Conservation (phyloP, 1,284 basidiomycete genomes). For the Quambalaria eucalypti region DNA sequence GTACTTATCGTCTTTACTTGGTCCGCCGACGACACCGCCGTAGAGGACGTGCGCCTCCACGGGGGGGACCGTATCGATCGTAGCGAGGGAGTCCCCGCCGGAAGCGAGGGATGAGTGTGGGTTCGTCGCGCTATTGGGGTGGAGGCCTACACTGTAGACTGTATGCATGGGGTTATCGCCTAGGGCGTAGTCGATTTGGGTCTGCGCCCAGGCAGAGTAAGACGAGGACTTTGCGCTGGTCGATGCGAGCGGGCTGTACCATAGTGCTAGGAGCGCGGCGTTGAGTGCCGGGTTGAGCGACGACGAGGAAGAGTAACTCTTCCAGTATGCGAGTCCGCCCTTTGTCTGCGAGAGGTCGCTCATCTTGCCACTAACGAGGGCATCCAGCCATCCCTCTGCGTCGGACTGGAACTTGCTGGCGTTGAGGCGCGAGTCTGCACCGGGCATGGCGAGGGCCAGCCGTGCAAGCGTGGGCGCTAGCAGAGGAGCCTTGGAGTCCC, state of each 20-base stretch:
- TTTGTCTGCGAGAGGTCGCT: conserved; percentile 40
- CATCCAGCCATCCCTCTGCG: conserved; percentile 69
- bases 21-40: conserved; percentile 79
- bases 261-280: conserved; percentile 67
- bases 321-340: conserved; percentile 71
- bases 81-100: conserved; percentile 60
- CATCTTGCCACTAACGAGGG: conserved; percentile 56
- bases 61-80: conserved; percentile 64
- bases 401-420: conserved; percentile 61
- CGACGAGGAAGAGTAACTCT: conserved; percentile 67
- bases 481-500: conserved; percentile 74
- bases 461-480: conserved; percentile 62
- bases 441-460: conserved; percentile 37
- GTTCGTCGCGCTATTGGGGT: conserved; percentile 79
- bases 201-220: conserved; percentile 66
- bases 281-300: conserved; percentile 79
- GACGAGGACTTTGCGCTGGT: conserved; percentile 55
- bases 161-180: conserved; percentile 78
- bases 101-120: conserved; percentile 79
- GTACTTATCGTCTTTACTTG: conserved; percentile 64
- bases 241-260: conserved; percentile 60
- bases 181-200: conserved; percentile 69
- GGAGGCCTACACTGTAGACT: conserved; percentile 71
- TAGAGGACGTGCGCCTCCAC: conserved; percentile 68
- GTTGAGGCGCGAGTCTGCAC: conserved; percentile 58